Conservation (phyloP, 208 protist species). For the Naegleria fowleri region DNA sequence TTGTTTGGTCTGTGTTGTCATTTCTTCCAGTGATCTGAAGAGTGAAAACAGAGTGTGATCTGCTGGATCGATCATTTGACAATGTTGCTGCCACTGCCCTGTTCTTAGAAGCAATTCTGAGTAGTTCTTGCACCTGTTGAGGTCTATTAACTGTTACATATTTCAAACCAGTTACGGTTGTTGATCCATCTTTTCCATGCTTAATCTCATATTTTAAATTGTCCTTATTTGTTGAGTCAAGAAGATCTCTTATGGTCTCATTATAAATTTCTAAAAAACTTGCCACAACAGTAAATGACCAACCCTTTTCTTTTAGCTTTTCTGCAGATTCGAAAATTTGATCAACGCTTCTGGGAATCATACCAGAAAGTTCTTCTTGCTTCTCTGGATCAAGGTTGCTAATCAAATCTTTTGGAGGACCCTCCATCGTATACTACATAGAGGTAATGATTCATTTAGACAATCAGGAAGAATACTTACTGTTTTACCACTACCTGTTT, state of each 20-base stretch:
- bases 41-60: constrained; percentile 45
- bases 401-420: constrained; percentile 15
- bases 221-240: not conserved
- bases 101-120: constrained; percentile 13
- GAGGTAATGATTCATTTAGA: not conserved
- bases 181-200: not conserved
- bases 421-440: constrained; percentile 41
- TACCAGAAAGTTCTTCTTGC: constrained; percentile 40
- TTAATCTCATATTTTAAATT: not conserved
- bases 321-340: constrained; percentile 39
- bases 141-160: not conserved
- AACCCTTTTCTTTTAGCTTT: constrained; percentile 45
- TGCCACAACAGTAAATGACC: constrained; percentile 24
- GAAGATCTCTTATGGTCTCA: constrained; percentile 28
- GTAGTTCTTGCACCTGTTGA: not conserved
- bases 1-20: constrained; percentile 30
- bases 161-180: not conserved
- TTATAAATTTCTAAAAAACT: constrained; percentile 41
- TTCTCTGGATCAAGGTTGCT: not conserved
- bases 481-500: constrained; percentile 42
- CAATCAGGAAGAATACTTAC: not conserved
- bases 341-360: constrained; percentile 43
- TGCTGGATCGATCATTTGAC: constrained; percentile 30
- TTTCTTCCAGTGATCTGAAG: constrained; percentile 37
- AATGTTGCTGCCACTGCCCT: constrained; percentile 16